Conservation (phyloP, 306 rosid species). For the cucumber (Cucumis sativus) region DNA sequence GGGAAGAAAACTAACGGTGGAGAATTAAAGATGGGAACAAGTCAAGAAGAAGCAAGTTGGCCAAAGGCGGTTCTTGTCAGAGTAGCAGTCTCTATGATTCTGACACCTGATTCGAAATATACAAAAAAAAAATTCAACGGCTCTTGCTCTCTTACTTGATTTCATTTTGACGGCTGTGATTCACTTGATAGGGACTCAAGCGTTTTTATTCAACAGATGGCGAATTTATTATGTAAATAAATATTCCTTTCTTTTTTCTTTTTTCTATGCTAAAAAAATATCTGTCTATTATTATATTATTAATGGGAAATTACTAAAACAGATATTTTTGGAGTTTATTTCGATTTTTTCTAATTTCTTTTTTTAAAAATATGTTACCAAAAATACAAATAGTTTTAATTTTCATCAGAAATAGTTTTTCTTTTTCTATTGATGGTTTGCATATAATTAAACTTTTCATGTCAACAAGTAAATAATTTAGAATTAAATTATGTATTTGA, state of each 20-base stretch:
- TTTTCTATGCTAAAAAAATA: neutral
- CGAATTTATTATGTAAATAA: neutral
- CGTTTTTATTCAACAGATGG: neutral
- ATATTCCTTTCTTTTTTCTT: neutral
- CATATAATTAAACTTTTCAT: too few species aligned
- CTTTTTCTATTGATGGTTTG: too few species aligned
- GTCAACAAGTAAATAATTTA: too few species aligned
- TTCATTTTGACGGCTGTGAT: neutral
- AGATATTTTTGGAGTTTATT: neutral
- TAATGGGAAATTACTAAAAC: neutral
- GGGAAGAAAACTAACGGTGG: neutral
- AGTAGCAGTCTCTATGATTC: neutral
- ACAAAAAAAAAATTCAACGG: neutral
- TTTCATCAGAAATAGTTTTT: neutral
- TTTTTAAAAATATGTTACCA: neutral
- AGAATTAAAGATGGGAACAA: neutral
- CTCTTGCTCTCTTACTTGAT: neutral
- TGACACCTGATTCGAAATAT: neutral
- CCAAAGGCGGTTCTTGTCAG: neutral
- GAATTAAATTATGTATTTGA: too few species aligned
- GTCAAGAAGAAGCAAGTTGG: neutral
- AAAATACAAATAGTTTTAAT: neutral
- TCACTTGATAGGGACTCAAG: neutral
- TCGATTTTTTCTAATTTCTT: neutral
- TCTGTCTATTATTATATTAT: neutral